Evolutionary conservation across 2,329 filamentous ascomycete genomes (phyloP).

Genomic region (Aureobasidium sp.): DNA sequence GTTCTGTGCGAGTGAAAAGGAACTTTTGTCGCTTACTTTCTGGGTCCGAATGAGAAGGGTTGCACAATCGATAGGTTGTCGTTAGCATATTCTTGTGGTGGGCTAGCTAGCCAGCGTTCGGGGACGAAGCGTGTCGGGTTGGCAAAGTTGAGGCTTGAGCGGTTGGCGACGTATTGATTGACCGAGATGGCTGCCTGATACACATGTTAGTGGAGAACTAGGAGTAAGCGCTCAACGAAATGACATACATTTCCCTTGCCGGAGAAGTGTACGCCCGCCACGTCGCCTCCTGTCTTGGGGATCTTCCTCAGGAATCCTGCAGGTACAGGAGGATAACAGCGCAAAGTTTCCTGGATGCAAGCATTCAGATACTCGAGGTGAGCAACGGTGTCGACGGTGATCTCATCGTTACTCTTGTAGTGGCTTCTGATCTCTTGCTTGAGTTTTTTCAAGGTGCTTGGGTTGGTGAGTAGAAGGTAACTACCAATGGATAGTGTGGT

Average conservation of each 20-base stretch:
- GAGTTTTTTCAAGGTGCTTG: conserved; percentile 32
- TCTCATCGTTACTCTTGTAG: conserved; percentile 30
- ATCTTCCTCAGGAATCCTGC: conserved; percentile 29
- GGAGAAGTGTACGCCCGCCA: conserved; percentile 26
- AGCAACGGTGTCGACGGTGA: conserved; percentile 23
- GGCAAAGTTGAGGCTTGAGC: conserved; percentile 25
- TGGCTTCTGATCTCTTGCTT: conserved; percentile 35
- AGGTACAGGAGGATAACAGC: conserved; percentile 41
- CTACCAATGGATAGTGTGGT: conserved; percentile 37
- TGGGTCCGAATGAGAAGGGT: conserved; percentile 31
- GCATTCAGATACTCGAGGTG: conserved; percentile 36
- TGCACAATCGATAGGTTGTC: conserved; percentile 26
- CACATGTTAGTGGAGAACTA: not conserved
- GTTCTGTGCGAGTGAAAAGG: not conserved
- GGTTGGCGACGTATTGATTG: conserved; percentile 21
- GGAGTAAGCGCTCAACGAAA: no score
- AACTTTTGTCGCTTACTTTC: conserved; percentile 19
- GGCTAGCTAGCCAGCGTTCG: conserved; percentile 35
- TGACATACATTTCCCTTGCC: conserved; percentile 18
- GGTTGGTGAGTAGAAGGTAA: conserved; percentile 37
- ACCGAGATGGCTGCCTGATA: conserved; percentile 17
- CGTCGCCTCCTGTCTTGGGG: conserved; percentile 24
- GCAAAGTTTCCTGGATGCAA: conserved; percentile 40
- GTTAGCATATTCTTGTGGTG: conserved; percentile 20
- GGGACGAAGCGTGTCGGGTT: conserved; percentile 27